Percentiles rank a stretch among this genome's conserved stretches.
phyloP scores from a whole-genome alignment of 495 filamentous ascomycete species.

The Penicillium lividum region DNA sequence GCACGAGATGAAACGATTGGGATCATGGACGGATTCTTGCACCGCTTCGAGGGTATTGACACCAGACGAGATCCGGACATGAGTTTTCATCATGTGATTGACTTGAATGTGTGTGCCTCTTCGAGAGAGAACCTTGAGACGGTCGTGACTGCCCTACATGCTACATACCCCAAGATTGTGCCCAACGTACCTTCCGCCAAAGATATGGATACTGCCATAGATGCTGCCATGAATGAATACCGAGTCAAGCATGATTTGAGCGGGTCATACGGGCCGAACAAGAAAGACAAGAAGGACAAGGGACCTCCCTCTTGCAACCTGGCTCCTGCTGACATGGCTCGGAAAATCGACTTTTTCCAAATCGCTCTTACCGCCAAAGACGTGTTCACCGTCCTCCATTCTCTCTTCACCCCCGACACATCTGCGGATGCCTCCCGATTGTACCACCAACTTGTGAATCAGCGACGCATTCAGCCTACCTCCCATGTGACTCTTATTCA shows the following conservation, averaged over 20 bases:
- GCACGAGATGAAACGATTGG: slow-evolving; percentile 66
- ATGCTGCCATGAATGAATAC: slow-evolving; percentile 74
- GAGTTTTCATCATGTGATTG: slow-evolving; percentile 77
- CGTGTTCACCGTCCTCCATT: slow-evolving; percentile 63
- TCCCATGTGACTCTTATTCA: slow-evolving; percentile 97
- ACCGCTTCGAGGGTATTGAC: slow-evolving; percentile 78
- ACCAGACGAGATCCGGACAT: slow-evolving; percentile 64
- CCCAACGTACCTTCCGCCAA: slow-evolving; percentile 64
- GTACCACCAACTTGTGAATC: slow-evolving; percentile 72
- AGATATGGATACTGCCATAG: slow-evolving; percentile 80
- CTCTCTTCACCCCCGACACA: slow-evolving; percentile 56
- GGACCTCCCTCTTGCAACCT: slow-evolving; percentile 6
- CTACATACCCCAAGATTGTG: slow-evolving; percentile 73
- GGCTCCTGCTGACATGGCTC: slow-evolving; percentile 28
- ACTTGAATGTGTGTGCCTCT: slow-evolving; percentile 72
- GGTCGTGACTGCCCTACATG: slow-evolving; percentile 67
- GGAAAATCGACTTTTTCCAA: slow-evolving; percentile 81
- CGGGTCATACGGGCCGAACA: slow-evolving; percentile 41
- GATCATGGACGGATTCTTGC: slow-evolving; percentile 95
- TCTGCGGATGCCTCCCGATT: slow-evolving; percentile 55
- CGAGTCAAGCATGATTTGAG: slow-evolving; percentile 72
- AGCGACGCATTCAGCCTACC: slow-evolving; percentile 72
- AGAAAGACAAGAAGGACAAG: slow-evolving; percentile 42
- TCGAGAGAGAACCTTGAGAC: slow-evolving; percentile 88
- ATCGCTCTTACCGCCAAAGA: slow-evolving; percentile 61